Conservation (phyloP, 2,329 filamentous ascomycete genomes). For the Aspergillus luchuensis region DNA sequence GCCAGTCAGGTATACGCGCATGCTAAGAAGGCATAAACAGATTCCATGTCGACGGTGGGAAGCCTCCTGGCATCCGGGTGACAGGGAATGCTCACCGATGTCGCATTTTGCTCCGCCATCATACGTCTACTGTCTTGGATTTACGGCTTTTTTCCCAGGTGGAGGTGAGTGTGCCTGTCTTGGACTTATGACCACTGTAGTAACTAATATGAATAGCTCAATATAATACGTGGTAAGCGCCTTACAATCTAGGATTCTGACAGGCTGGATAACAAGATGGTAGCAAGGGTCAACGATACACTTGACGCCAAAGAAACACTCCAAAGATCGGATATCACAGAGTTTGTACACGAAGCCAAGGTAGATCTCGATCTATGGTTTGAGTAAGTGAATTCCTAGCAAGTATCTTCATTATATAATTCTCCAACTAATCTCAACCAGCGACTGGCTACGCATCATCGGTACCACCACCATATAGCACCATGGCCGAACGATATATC, state of each 20-base stretch:
- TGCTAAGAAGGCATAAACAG: conserved; percentile 14
- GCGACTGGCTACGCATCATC: conserved; percentile 42
- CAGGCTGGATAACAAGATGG: not conserved
- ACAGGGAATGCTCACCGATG: conserved; percentile 46
- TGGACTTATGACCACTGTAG: not conserved
- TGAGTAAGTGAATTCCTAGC: conserved; percentile 29
- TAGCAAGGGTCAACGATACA: conserved; percentile 42
- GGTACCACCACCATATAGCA: conserved; percentile 22
- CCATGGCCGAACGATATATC: not conserved
- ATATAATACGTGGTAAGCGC: conserved; percentile 41
- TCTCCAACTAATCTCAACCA: conserved; percentile 16
- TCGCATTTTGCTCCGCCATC: conserved; percentile 48
- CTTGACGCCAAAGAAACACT: conserved; percentile 29
- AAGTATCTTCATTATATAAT: not conserved
- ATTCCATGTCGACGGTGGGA: conserved; percentile 50
- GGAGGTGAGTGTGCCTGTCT: conserved; percentile 33
- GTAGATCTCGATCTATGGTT: conserved; percentile 56
- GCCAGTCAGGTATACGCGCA: not conserved
- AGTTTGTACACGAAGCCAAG: conserved; percentile 48
- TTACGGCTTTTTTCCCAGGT: conserved; percentile 57
- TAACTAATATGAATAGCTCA: conserved; percentile 36
- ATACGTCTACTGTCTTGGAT: conserved; percentile 51
- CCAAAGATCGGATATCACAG: conserved; percentile 41
- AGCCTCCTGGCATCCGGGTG: conserved; percentile 44
- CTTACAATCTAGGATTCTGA: not conserved